phyloP scores from a whole-genome alignment of 2,329 filamentous ascomycete genomes.

The Trichoderma sp. region DNA sequence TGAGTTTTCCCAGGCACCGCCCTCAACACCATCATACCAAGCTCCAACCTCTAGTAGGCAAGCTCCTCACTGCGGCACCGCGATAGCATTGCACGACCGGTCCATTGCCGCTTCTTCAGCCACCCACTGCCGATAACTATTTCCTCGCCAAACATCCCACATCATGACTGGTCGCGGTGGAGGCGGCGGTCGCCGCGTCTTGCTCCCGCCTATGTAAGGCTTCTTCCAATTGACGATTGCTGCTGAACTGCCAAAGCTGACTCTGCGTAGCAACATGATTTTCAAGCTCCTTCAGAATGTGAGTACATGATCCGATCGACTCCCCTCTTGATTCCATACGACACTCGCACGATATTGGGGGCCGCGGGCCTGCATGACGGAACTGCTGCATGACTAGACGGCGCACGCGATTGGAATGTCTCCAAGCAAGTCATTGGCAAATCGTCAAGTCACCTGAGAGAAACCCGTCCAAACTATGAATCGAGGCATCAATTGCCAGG shows the following conservation, averaged over 20 bases:
- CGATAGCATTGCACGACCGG: background rate
- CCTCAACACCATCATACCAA: constrained; percentile 3
- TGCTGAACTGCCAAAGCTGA: constrained; percentile 25
- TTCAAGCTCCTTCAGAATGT: constrained; percentile 74
- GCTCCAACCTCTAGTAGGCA: background rate
- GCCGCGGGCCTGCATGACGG: background rate
- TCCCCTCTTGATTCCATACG: background rate
- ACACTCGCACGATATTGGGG: background rate
- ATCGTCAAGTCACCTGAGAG: background rate
- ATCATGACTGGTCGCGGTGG: constrained; percentile 59
- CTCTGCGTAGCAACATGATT: constrained; percentile 43
- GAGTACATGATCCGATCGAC: constrained; percentile 26
- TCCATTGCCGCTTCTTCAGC: background rate
- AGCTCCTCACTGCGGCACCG: constrained; percentile 1
- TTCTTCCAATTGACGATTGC: constrained; percentile 8
- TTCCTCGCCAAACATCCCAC: background rate
- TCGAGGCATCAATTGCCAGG: too few species aligned
- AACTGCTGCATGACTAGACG: background rate
- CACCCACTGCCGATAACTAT: background rate
- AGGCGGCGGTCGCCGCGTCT: constrained; percentile 57
- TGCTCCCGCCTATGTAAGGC: constrained; percentile 55
- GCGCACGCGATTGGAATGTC: background rate
- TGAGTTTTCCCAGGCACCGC: background rate
- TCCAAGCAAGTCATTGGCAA: background rate
- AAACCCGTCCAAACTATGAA: background rate